Percentiles rank a stretch among this genome's conserved stretches.
phyloP scores from a whole-genome alignment of 2,329 filamentous ascomycete genomes.

The Monosporascus sp. region DNA sequence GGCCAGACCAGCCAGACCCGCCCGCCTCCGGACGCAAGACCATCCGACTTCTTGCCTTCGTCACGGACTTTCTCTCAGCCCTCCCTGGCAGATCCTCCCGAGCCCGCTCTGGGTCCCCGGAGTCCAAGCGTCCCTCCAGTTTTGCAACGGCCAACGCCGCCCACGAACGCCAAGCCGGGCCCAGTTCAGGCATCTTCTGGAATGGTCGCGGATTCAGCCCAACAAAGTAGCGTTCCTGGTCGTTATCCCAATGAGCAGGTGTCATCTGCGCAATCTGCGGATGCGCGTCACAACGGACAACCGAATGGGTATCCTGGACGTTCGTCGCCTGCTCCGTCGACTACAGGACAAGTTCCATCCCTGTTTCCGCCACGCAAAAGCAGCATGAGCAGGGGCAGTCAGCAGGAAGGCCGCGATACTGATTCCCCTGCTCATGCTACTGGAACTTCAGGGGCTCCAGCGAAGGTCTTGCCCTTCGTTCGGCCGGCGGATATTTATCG shows the following conservation, averaged over 20 bases:
- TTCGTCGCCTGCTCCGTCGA: constrained; percentile 18
- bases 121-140: constrained; percentile 23
- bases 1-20: constrained; percentile 26
- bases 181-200: too few species aligned
- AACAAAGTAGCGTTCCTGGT: too few species aligned
- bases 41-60: constrained; percentile 18
- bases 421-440: constrained; percentile 33
- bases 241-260: too few species aligned
- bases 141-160: constrained; percentile 3
- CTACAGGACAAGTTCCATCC: constrained; percentile 26
- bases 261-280: too few species aligned
- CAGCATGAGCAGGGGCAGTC: constrained; percentile 56
- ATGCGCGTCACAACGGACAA: too few species aligned
- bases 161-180: background rate
- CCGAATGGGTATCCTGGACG: too few species aligned
- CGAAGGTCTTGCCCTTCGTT: constrained; percentile 55
- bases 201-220: too few species aligned
- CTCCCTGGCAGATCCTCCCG: constrained; percentile 8
- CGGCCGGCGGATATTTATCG: constrained; percentile 75
- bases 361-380: constrained; percentile 58
- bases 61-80: constrained; percentile 22
- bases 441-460: constrained; percentile 29
- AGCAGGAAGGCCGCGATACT: constrained; percentile 31
- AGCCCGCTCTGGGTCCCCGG: constrained; percentile 16
- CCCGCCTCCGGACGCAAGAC: constrained; percentile 10